These are phyloP conservation scores for Effrenium voratum DNA, from an alignment of 73 alveolate genomes.

Conservation along the genomic window DNA sequence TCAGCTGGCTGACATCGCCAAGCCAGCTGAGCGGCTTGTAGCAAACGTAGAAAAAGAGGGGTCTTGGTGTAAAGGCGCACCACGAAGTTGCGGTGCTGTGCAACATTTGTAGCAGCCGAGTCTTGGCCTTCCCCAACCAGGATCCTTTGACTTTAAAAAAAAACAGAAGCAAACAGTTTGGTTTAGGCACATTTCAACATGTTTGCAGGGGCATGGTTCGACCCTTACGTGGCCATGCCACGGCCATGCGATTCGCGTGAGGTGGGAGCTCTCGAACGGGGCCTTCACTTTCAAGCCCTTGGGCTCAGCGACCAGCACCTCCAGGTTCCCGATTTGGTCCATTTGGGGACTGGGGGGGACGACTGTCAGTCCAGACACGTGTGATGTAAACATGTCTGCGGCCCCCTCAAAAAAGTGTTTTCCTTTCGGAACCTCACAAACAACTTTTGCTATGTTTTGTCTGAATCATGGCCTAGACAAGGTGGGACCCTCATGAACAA, in stretches of 20 bases:
- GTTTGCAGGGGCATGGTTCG: no score
- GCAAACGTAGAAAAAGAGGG: background rate
- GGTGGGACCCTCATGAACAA: background rate
- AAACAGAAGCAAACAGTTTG: background rate
- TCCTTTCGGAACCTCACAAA: background rate
- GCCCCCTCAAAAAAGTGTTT: background rate
- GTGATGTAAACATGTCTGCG: background rate
- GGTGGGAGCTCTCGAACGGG: background rate
- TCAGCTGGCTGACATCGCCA: slow-evolving; percentile 46
- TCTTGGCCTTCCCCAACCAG: background rate
- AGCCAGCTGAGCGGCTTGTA: slow-evolving; percentile 52
- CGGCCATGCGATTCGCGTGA: background rate
- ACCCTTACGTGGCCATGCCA: background rate
- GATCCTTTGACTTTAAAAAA: background rate
- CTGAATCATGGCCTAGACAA: no score
- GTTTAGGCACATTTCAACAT: no score
- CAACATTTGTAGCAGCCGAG: background rate
- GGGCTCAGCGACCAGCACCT: background rate
- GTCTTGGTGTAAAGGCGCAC: background rate
- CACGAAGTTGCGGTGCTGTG: background rate
- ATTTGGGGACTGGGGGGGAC: background rate
- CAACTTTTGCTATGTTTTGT: no score
- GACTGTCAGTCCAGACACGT: background rate
- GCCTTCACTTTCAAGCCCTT: background rate
- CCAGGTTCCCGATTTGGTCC: background rate